Base-by-base conservation (phyloP, 805 yeast genomes). In the Saccharomycopsis sp. region DNA sequence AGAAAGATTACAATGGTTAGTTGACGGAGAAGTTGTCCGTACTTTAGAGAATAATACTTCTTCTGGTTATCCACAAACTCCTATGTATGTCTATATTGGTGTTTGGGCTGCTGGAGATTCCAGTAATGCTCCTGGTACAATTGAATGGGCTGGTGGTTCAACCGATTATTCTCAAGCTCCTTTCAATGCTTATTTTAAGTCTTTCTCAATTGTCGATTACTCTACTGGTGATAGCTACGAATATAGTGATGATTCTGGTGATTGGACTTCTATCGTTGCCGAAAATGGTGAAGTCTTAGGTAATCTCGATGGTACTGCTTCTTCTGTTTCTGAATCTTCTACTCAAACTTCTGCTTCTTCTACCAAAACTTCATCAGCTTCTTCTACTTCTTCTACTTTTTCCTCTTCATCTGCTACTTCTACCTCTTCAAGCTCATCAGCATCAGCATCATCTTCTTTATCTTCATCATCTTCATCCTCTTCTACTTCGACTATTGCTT, bases 51-150 rank as follows among this genome's bases (percentile, higher is more conserved):
- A 73, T 42, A 60, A 63, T 41, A 63, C 77, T 18, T 55, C 72
- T 14, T 69, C 74, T 53, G 94, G 94, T 4, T 88, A 72, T 59
- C 96, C 96, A 32, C 95, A 87, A 62, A 64, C 86, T n/a, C 96
- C 96, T 25, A 76, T 78, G 76, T 59, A 54, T 46, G 17, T 48
- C 3, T 48, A 36, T 17, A 25, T 40, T 25, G 89, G 92, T 49
- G 61, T 76, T 25, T 81, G 92, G 89, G 87, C 87, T 3, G 87
- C 87, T 3, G 92, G 92, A 56, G 87, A 80, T 57, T 63, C 81
- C 21, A 9, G 15, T 28, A 79, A 79, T 51, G 63, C 67, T 5
- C 63, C 63, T 29, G 89, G 89, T 37, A 79, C 88, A 2, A 79
- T 81, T 42, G 74, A 74, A 52, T 81, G 92, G 92, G 86, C 89